A percentile compares a stretch with the other conserved stretches of the same genome.
Evolutionary conservation across 2,329 filamentous ascomycete genomes (phyloP).

Genomic region (Cladosporium sp.): DNA sequence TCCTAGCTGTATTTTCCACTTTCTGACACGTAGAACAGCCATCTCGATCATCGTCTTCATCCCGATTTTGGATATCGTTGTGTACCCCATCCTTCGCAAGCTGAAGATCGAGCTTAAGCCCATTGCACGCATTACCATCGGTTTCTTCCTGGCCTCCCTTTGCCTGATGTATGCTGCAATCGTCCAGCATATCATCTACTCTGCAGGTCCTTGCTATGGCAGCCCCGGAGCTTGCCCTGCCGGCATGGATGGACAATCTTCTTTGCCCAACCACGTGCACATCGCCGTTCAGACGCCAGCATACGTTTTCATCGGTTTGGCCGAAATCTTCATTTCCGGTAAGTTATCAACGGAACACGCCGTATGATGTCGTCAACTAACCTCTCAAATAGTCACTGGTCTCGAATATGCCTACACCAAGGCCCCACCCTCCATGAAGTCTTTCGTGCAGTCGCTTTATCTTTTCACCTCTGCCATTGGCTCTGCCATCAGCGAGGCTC

Average conservation of each 20-base stretch:
- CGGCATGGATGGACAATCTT: constrained; percentile 28
- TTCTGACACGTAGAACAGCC: no score
- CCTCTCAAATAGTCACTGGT: constrained; percentile 36
- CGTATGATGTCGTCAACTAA: background rate
- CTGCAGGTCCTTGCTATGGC: constrained; percentile 48
- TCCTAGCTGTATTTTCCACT: background rate
- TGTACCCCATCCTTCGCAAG: constrained; percentile 43
- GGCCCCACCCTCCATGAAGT: constrained; percentile 44
- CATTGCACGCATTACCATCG: constrained; percentile 51
- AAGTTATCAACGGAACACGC: background rate
- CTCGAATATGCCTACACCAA: constrained; percentile 46
- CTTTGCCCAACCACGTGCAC: constrained; percentile 39
- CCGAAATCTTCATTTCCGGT: constrained; percentile 39
- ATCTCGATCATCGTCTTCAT: constrained; percentile 45
- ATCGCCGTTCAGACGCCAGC: constrained; percentile 43
- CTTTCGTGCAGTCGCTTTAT: constrained; percentile 38
- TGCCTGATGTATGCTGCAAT: constrained; percentile 52
- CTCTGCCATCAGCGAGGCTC: constrained; percentile 55
- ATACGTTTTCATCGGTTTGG: constrained; percentile 42
- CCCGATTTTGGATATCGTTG: constrained; percentile 40
- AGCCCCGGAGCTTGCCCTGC: constrained; percentile 31
- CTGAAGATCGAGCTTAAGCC: constrained; percentile 41
- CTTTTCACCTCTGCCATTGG: constrained; percentile 57
- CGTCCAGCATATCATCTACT: constrained; percentile 54
- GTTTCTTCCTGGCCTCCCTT: constrained; percentile 49